These are phyloP conservation scores for Alopecurus myosuroides DNA, from an alignment of 176 grass and related monocot species.

Conservation along the genomic window DNA sequence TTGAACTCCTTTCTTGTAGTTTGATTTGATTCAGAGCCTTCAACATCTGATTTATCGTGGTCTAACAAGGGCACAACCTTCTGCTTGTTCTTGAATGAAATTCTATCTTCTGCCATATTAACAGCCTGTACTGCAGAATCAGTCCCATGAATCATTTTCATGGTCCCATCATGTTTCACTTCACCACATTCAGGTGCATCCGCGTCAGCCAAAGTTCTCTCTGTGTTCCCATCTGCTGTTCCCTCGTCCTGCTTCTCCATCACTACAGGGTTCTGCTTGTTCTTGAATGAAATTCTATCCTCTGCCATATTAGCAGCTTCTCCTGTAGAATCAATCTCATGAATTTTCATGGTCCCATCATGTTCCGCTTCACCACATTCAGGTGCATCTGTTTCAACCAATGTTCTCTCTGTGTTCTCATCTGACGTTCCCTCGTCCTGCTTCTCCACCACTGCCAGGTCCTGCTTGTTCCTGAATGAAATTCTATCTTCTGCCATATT, in stretches of 20 bases:
- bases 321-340: constrained; percentile 4
- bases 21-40: constrained; percentile 26
- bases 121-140: constrained; percentile 8
- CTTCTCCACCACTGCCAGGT: not conserved
- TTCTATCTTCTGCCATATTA: not conserved
- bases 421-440: not conserved
- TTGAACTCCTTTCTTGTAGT: constrained; percentile 9
- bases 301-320: constrained; percentile 1
- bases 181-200: constrained; percentile 30
- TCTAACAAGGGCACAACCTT: not conserved
- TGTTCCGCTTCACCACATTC: constrained; percentile 14
- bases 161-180: constrained; percentile 7
- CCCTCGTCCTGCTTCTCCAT: constrained; percentile 8
- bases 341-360: not conserved
- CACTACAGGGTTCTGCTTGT: not conserved
- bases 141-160: not conserved
- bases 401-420: not conserved
- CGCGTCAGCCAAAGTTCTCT: not conserved
- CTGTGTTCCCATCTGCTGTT: not conserved
- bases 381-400: constrained; percentile 13
- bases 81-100: not conserved
- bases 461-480: not conserved
- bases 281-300: not conserved
- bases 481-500: not conserved
- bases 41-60: constrained; percentile 8